Evolutionary conservation across 192 early-diverging fungal genomes (phyloP), one percentile per base, ranked within the genome.

Genomic region (Globomyces pollinis-pini): DNA sequence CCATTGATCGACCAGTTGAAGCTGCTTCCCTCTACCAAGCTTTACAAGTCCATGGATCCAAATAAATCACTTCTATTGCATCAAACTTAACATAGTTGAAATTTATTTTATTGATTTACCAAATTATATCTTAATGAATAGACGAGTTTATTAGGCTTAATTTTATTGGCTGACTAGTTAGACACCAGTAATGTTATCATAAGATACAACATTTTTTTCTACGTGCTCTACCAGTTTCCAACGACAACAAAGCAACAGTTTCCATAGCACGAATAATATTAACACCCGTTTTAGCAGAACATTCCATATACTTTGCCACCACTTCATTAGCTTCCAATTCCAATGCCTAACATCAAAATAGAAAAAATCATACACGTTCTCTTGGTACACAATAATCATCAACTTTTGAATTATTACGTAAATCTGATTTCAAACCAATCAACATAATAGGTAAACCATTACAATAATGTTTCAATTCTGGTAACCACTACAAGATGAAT

Each of bases 1-100:
- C 11, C 91, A 91, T 61, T 65, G 35, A 6, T 13, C 6, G 35
- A 36, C 53, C 53, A 45, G 30, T 38, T 76, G 62, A 7, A 88
- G 89, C 55, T 71, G 55, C 16, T 30, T 1, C 9, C 20, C 21
- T 49, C 15, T 36, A 36, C 13, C 7, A 6, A 36, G 35, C 35
- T 36, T 13, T 36, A n/a, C n/a, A n/a, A n/a, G n/a, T n/a, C n/a
- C n/a, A n/a, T n/a, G n/a, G n/a, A n/a, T n/a, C n/a, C n/a, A n/a
- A n/a, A n/a, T n/a, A n/a, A n/a, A n/a, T n/a, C n/a, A n/a, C n/a
- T n/a, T n/a, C n/a, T n/a, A n/a, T n/a, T n/a, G n/a, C n/a, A n/a
- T n/a, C n/a, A n/a, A n/a, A n/a, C n/a, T n/a, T n/a, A n/a, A n/a
- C n/a, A n/a, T n/a, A n/a, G n/a, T n/a, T n/a, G n/a, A n/a, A n/a